Evolutionary conservation across 1,284 basidiomycete species (phyloP), one percentile per base, ranked within the genome.

Genomic region (Ganoderma lingzhi): DNA sequence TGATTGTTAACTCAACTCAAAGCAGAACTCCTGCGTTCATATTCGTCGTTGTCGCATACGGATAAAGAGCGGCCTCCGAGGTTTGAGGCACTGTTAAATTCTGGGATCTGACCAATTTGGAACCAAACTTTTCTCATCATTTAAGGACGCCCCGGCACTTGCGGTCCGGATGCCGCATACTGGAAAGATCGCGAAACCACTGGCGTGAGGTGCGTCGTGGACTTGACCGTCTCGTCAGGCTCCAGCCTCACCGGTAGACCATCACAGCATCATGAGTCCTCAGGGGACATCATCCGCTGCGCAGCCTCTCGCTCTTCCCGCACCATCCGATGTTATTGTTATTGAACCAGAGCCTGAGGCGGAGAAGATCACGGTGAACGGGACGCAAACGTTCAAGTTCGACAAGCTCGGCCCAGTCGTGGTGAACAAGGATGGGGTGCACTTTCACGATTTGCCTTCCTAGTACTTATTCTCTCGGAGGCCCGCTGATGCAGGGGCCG

Each of bases 341-440:
- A 23, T 23, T 23, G 23, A 42, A 6, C 55, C 64, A 23, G 53
- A 56, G 17, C 39, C 39, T 8, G 68, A 66, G 37, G 62, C 63
- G 9, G 66, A 68, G 30, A 63, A 67, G 35, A 61, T 68, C 30
- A 71, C 73, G 30, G 64, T 77, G 23, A 68, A 71, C 39, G 66
- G 72, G 3, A 70, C 73, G 41, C 74, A 74, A 60, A 66, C 76
- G 53, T 75, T 86, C 58, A 85, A 81, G 72, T 78, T 88, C 9
- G 86, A 89, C 68, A 80, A 80, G 6, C 80, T 89, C 15, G 87
- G 87, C 1, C 88, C 87, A 0, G 81, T 88, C 78, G 84, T 89
- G 12, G 85, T 89, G 32, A 89, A 89, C 75, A 85, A 77, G 60
- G 84, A 90, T 77, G 87, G 88, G 67, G 86, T 88, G 76, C 61